Percentiles rank a stretch among this genome's conserved stretches.
These are phyloP conservation scores for Talaromyces verruculosus DNA, from an alignment of 2,329 filamentous ascomycete species.

Conservation along the genomic window DNA sequence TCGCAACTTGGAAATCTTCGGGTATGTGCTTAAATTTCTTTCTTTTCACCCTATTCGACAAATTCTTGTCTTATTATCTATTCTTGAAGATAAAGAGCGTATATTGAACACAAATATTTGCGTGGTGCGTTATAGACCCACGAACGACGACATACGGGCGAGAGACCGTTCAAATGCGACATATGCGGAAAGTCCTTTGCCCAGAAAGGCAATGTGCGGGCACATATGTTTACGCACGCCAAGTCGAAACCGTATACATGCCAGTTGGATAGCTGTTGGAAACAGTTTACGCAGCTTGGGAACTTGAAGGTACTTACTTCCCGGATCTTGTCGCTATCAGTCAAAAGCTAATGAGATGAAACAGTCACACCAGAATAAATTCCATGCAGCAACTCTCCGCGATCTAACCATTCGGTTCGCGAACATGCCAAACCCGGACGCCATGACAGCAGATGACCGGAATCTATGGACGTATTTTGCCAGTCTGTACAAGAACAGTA, in stretches of 20 bases:
- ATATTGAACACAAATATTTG: conserved; percentile 13
- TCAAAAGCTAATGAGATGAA: conserved; percentile 17
- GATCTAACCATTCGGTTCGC: conserved; percentile 71
- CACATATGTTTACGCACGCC: conserved; percentile 78
- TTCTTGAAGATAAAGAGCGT: conserved; percentile 4
- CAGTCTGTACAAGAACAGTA: conserved; percentile 91
- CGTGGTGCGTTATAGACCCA: conserved; percentile 62
- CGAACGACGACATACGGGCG: conserved; percentile 80
- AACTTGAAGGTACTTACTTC: conserved; percentile 72
- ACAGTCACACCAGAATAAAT: conserved; percentile 90
- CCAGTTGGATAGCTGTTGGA: conserved; percentile 77
- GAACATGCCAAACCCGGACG: conserved; percentile 59
- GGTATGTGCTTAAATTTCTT: conserved; percentile 50
- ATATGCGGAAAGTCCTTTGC: conserved; percentile 80
- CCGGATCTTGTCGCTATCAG: too few relatives aligned
- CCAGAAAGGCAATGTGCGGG: conserved; percentile 79
- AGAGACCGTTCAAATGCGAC: conserved; percentile 78
- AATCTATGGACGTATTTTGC: conserved; percentile 83
- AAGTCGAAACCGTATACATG: conserved; percentile 77
- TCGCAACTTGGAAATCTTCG: conserved; percentile 90
- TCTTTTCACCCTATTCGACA: neutral
- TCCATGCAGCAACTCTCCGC: conserved; percentile 73
- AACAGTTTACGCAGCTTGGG: conserved; percentile 84
- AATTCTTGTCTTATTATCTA: neutral
- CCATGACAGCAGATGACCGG: conserved; percentile 67